Conservation (phyloP, 208 protist genomes). For the Leishmania mexicana region DNA sequence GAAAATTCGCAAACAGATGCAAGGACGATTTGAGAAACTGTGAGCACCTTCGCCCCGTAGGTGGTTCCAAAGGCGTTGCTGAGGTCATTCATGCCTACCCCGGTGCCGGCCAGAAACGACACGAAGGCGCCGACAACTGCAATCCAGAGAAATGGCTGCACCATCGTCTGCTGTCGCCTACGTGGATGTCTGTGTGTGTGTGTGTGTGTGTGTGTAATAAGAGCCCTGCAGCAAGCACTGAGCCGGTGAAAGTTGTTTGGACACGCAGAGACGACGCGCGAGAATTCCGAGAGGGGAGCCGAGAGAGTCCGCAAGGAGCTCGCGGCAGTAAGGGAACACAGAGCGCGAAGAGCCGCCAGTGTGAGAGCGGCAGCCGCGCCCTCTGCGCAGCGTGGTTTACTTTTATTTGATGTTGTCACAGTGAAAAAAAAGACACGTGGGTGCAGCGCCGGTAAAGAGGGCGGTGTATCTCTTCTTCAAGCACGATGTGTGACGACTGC, state of each 20-base stretch:
- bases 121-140: slow-evolving; percentile 73
- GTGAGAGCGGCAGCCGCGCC: neutral
- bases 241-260: no score
- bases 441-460: neutral
- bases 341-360: neutral
- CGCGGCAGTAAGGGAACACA: neutral
- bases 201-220: neutral
- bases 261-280: no score
- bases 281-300: neutral
- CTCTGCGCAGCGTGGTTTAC: neutral
- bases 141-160: slow-evolving; percentile 76
- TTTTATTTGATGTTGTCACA: neutral
- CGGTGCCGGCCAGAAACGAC: slow-evolving; percentile 74
- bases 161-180: slow-evolving; percentile 12
- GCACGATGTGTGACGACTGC: neutral
- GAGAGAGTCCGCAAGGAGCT: neutral
- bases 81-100: slow-evolving; percentile 92
- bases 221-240: neutral
- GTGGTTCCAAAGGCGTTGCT: slow-evolving; percentile 92
- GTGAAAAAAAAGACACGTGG: neutral
- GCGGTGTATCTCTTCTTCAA: neutral
- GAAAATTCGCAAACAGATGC: slow-evolving; percentile 85
- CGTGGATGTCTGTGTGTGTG: neutral
- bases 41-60: slow-evolving; percentile 84
- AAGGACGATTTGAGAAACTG: slow-evolving; percentile 76